Evolutionary conservation across 1,284 basidiomycete species (phyloP).

Genomic region (Tilletia indica): DNA sequence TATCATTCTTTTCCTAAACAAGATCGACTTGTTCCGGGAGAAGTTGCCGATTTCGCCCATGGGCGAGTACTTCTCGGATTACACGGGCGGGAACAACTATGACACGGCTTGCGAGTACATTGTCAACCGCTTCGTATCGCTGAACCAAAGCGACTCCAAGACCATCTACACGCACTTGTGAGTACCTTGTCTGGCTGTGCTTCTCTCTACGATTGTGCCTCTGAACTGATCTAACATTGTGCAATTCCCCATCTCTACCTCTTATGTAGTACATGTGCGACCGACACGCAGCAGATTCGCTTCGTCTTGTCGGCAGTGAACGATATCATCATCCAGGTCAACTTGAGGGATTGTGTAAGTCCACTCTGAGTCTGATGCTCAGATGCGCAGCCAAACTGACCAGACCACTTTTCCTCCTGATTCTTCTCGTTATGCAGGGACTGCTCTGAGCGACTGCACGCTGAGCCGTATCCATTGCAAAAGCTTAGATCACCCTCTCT

Average conservation of each 20-base stretch:
- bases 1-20: slow-evolving; percentile 48
- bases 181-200: background rate
- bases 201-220: background rate
- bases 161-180: slow-evolving; percentile 63
- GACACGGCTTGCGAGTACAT: slow-evolving; percentile 53
- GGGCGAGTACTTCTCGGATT: slow-evolving; percentile 78
- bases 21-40: slow-evolving; percentile 90
- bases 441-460: slow-evolving; percentile 1
- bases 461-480: no score
- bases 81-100: slow-evolving; percentile 49
- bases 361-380: background rate
- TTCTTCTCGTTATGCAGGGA: background rate
- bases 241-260: background rate
- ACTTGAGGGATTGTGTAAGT: slow-evolving; percentile 58
- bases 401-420: background rate
- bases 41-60: slow-evolving; percentile 85
- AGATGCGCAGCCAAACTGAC: background rate
- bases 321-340: slow-evolving; percentile 68
- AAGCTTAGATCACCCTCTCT: no score
- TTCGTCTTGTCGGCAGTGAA: slow-evolving; percentile 64
- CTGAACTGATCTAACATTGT: background rate
- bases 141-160: slow-evolving; percentile 49
- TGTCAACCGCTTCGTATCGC: slow-evolving; percentile 43
- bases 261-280: slow-evolving; percentile 79
- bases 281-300: slow-evolving; percentile 74